These are phyloP conservation scores for Arthrobotrys musiformis DNA, from an alignment of 2,329 filamentous ascomycete genomes.

Conservation along the genomic window DNA sequence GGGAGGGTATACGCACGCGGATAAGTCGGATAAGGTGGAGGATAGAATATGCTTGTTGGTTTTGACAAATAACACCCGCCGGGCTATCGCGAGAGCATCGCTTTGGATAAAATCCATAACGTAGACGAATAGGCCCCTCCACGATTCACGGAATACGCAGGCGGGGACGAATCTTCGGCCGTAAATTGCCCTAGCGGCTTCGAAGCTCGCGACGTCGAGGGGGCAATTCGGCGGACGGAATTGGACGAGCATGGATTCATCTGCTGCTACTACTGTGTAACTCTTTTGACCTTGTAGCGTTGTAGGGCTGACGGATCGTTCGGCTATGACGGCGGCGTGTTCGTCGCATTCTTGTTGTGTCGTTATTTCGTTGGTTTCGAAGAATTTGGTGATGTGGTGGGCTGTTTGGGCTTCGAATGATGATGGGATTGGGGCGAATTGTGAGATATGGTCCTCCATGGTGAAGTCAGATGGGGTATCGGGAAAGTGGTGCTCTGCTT, in stretches of 20 bases:
- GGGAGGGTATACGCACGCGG: background rate
- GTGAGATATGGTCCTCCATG: background rate
- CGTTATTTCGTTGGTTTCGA: slow-evolving; percentile 4
- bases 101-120: background rate
- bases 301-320: background rate
- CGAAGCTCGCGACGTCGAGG: background rate
- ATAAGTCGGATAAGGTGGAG: slow-evolving; percentile 1
- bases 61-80: background rate
- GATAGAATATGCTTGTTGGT: slow-evolving; percentile 3
- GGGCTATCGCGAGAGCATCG: background rate
- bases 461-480: background rate
- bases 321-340: background rate
- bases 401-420: slow-evolving; percentile 2
- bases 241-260: background rate
- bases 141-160: background rate
- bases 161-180: slow-evolving; percentile 5
- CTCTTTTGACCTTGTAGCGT: background rate
- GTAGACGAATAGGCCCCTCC: slow-evolving; percentile 7
- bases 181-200: background rate
- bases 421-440: background rate
- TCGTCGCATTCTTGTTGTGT: slow-evolving; percentile 11
- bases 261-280: slow-evolving; percentile 1
- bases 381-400: background rate
- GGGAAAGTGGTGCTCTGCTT: background rate
- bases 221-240: background rate